A percentile compares a stretch with the other conserved stretches of the same genome.
Conservation (phyloP, 352 stramenopile species). For the Phytophthora boehmeriae region DNA sequence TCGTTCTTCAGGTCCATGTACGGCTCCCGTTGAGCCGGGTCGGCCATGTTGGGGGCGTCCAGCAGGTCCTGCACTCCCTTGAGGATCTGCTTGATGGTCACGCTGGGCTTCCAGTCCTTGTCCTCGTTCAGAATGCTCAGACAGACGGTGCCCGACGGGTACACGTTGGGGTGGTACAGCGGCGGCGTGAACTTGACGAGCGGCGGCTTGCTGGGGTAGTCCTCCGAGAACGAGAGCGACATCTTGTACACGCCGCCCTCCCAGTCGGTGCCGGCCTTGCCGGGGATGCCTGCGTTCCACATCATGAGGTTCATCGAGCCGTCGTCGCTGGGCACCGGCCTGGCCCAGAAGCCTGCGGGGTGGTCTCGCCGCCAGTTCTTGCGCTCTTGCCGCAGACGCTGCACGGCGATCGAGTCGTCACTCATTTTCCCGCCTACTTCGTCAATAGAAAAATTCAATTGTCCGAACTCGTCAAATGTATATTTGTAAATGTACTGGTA, state of each 20-base stretch:
- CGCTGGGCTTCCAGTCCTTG: slow-evolving; percentile 98
- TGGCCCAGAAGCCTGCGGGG: slow-evolving; percentile 97
- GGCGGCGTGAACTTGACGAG: slow-evolving; percentile 98
- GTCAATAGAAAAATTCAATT: slow-evolving; percentile 28
- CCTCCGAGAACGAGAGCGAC: slow-evolving; percentile 95
- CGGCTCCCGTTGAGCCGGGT: slow-evolving; percentile 85
- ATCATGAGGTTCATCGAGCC: slow-evolving; percentile 97
- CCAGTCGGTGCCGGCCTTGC: slow-evolving; percentile 96
- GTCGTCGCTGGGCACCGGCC: slow-evolving; percentile 91
- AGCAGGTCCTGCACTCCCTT: slow-evolving; percentile 95
- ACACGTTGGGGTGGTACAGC: slow-evolving; percentile 98
- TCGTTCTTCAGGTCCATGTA: slow-evolving; percentile 92
- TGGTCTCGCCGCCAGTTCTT: slow-evolving; percentile 96
- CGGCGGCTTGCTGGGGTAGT: slow-evolving; percentile 98
- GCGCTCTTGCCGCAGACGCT: slow-evolving; percentile 91
- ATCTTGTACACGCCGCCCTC: slow-evolving; percentile 98
- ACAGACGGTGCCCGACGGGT: slow-evolving; percentile 97
- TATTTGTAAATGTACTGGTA: not conserved
- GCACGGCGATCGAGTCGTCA: slow-evolving; percentile 90
- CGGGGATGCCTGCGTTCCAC: slow-evolving; percentile 97
- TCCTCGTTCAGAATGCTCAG: slow-evolving; percentile 99
- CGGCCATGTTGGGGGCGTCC: slow-evolving; percentile 88
- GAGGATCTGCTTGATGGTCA: slow-evolving; percentile 98
- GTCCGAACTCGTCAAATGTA: slow-evolving; percentile 7
- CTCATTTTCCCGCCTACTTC: slow-evolving; percentile 50